These are phyloP conservation scores for Penicillium sp. DNA, from an alignment of 2,329 filamentous ascomycete genomes.

Conservation along the genomic window DNA sequence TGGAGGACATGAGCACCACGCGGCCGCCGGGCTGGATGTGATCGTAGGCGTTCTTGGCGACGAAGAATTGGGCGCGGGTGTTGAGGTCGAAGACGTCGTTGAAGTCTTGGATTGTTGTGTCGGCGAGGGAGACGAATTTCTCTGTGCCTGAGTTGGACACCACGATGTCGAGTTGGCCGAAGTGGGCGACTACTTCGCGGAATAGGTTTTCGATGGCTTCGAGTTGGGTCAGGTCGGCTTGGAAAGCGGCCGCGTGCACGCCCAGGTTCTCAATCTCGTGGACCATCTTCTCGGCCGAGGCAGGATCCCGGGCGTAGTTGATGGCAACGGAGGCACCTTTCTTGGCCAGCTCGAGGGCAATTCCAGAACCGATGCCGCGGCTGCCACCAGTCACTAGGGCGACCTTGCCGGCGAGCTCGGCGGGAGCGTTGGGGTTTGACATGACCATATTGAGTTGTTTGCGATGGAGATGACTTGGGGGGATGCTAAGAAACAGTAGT, in stretches of 20 bases:
- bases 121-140: constrained; percentile 31
- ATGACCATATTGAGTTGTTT: constrained; percentile 19
- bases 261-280: constrained; percentile 66
- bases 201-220: constrained; percentile 65
- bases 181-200: constrained; percentile 62
- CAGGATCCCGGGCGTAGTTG: constrained; percentile 59
- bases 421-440: constrained; percentile 12
- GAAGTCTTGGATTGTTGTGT: constrained; percentile 33
- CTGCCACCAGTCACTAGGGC: constrained; percentile 40
- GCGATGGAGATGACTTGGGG: background rate
- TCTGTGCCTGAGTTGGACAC: constrained; percentile 59
- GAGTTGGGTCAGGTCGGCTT: constrained; percentile 69
- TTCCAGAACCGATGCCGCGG: constrained; percentile 47
- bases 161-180: constrained; percentile 40
- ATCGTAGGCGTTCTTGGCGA: constrained; percentile 67
- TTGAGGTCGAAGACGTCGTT: constrained; percentile 63
- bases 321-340: constrained; percentile 44
- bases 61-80: constrained; percentile 66
- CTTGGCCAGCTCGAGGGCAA: constrained; percentile 44
- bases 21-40: constrained; percentile 69
- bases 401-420: constrained; percentile 40
- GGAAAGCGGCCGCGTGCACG: constrained; percentile 63
- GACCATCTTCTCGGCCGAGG: constrained; percentile 67
- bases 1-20: constrained; percentile 73
- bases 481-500: background rate